A percentile compares a stretch with the other conserved stretches of the same genome.
Conservation (phyloP, 495 filamentous ascomycete species). For the Aspergillus hancockii region DNA sequence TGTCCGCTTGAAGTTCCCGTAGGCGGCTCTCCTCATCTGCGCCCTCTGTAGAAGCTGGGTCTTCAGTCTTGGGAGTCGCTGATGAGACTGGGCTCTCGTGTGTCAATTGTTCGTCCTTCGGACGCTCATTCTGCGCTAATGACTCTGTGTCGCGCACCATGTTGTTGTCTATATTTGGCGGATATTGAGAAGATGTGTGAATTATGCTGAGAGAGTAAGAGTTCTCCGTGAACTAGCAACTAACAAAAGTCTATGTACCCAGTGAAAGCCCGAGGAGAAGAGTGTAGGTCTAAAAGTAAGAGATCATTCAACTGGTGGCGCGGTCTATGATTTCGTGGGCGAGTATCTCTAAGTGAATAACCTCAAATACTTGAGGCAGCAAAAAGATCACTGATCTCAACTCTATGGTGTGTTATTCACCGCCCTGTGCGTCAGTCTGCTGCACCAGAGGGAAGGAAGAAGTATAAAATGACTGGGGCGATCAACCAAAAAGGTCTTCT, state of each 20-base stretch:
- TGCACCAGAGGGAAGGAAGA: background rate
- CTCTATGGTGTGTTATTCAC: background rate
- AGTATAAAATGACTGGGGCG: background rate
- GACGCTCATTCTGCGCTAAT: background rate
- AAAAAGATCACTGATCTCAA: background rate
- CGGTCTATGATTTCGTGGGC: background rate
- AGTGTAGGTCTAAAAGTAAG: background rate
- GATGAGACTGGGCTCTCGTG: background rate
- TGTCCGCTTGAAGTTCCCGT: slow-evolving; percentile 65
- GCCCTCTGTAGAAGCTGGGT: background rate
- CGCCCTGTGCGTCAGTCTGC: background rate
- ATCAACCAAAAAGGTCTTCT: background rate
- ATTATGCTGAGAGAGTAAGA: background rate
- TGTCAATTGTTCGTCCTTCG: background rate
- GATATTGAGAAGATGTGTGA: background rate
- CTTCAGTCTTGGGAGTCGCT: background rate
- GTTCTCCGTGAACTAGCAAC: background rate
- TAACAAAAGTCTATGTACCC: background rate
- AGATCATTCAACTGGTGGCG: background rate
- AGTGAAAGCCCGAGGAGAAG: background rate
- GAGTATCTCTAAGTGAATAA: background rate
- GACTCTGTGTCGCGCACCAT: background rate
- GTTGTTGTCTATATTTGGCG: background rate
- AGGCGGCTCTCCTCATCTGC: slow-evolving; percentile 61
- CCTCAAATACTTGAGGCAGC: background rate